phyloP scores from a whole-genome alignment of 768 basidiomycete genomes.

The Thelephora aurantiotincta region DNA sequence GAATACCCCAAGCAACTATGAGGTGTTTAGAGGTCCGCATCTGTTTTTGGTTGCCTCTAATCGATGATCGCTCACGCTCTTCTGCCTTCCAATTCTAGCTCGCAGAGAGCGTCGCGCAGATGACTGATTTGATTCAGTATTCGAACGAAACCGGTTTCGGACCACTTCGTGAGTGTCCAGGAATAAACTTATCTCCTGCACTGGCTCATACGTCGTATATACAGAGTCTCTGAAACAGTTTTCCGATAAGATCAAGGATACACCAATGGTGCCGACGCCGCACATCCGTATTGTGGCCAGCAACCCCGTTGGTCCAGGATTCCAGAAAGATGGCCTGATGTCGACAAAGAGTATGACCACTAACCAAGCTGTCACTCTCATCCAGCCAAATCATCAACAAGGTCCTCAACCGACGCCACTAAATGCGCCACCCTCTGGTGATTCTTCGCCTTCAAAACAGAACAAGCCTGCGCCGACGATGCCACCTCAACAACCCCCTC shows the following conservation, averaged over 20 bases:
- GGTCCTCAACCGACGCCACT: slow-evolving; percentile 29
- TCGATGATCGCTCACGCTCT: slow-evolving; percentile 4
- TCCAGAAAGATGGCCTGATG: slow-evolving; percentile 1
- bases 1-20: slow-evolving; percentile 83
- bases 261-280: slow-evolving; percentile 5
- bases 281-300: slow-evolving; percentile 2
- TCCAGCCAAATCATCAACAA: slow-evolving; percentile 26
- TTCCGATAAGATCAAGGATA: slow-evolving; percentile 22
- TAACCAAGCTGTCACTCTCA: slow-evolving; percentile 6
- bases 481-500: slow-evolving; percentile 22
- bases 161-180: slow-evolving; percentile 43
- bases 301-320: neutral
- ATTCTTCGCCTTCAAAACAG: slow-evolving; percentile 43
- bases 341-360: slow-evolving; percentile 5
- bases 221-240: slow-evolving; percentile 29
- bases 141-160: slow-evolving; percentile 40
- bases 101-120: slow-evolving; percentile 70
- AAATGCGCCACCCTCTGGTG: slow-evolving; percentile 33
- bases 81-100: slow-evolving; percentile 26
- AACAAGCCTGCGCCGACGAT: slow-evolving; percentile 37
- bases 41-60: neutral
- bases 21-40: slow-evolving; percentile 62
- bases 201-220: neutral
- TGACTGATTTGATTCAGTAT: slow-evolving; percentile 64
- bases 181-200: slow-evolving; percentile 1